Conservation (phyloP, 495 filamentous ascomycete species). For the Acidiella bohemica region DNA sequence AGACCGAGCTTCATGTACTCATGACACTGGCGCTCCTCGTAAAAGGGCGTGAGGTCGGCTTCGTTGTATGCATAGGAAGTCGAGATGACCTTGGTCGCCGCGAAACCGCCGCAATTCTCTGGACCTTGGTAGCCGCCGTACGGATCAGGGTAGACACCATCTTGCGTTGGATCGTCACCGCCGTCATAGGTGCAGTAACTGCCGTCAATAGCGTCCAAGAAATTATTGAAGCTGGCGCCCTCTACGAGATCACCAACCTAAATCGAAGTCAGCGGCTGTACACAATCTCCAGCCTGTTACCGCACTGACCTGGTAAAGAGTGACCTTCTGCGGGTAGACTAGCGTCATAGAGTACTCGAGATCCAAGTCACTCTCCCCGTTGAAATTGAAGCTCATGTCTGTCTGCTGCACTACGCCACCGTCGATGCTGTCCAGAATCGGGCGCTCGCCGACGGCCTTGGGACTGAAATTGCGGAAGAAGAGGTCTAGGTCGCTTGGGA, state of each 20-base stretch:
- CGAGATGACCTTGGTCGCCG: slow-evolving; percentile 47
- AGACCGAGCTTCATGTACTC: slow-evolving; percentile 52
- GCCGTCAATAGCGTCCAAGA: slow-evolving; percentile 34
- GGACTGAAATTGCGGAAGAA: slow-evolving; percentile 18
- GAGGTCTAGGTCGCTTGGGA: slow-evolving; percentile 22
- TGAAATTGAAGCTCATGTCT: slow-evolving; percentile 21
- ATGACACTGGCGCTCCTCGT: slow-evolving; percentile 48
- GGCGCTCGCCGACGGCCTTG: slow-evolving; percentile 4
- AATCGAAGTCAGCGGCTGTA: too few relatives aligned
- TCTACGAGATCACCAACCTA: slow-evolving; percentile 26
- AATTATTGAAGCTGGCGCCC: slow-evolving; percentile 30
- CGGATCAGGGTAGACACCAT: slow-evolving; percentile 33
- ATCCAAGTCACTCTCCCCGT: slow-evolving; percentile 29
- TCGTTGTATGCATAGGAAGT: slow-evolving; percentile 46
- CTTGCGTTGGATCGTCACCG: slow-evolving; percentile 28
- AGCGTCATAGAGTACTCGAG: slow-evolving; percentile 27
- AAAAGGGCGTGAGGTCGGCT: slow-evolving; percentile 36
- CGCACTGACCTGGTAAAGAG: slow-evolving; percentile 33
- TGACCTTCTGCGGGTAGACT: slow-evolving; percentile 31
- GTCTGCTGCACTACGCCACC: slow-evolving; percentile 16
- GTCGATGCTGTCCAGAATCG: slow-evolving; percentile 16
- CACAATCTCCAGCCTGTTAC: too few relatives aligned
- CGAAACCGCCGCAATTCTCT: slow-evolving; percentile 35
- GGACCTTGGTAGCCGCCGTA: slow-evolving; percentile 31
- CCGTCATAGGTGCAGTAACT: slow-evolving; percentile 31